Base-by-base conservation (phyloP, 331 rosid genomes). In the Rhamnella rubrinervis region DNA sequence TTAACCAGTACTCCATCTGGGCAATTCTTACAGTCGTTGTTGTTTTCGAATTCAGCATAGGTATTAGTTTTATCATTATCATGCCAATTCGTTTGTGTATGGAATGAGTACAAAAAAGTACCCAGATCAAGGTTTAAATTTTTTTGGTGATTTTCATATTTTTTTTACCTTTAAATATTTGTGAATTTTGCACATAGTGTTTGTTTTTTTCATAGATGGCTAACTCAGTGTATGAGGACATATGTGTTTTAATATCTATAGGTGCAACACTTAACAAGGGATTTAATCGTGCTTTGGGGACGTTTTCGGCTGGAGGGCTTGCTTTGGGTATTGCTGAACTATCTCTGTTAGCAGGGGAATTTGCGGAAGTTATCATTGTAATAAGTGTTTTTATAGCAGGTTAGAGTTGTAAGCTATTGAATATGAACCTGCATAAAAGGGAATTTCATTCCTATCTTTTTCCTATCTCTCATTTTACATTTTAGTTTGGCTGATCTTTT, bases 231-330 rank as follows among this genome's bases (percentile, higher is more conserved):
- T 61, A 59, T 40, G 2, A 6, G 12, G 3, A 47, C 1, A 16
- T n/a, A 51, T 51, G 2, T 44, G 12, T 65, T 7, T 7, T 21
- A n/a, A 19, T 47, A 55, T 21, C 19, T 21, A 16, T 63, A 87
- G 96, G 96, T 50, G 92, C 95, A 44, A 87, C 96, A 16, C 86
- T 90, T 68, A 84, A 59, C 81, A 90, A 85, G 77, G 96, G 96
- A 10, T 85, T 87, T 59, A 90, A 90, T 77, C 92, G 96, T 20
- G 91, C 87, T 72, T 64, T 90, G 84, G 96, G 96, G 76, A 90
- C 96, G 47, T 12, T 87, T 46, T 83, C 85, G 3, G 96, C 95
- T 35, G 96, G 89, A 60, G 88, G 85, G 37, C 75, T 90, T 38
- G 89, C 95, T 76, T 26, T 87, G 41, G 82, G 84, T 25, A 84